A percentile compares a stretch with the other conserved stretches of the same genome.
phyloP scores from a whole-genome alignment of 495 filamentous ascomycete genomes.

The Hypoxylon trugodes region DNA sequence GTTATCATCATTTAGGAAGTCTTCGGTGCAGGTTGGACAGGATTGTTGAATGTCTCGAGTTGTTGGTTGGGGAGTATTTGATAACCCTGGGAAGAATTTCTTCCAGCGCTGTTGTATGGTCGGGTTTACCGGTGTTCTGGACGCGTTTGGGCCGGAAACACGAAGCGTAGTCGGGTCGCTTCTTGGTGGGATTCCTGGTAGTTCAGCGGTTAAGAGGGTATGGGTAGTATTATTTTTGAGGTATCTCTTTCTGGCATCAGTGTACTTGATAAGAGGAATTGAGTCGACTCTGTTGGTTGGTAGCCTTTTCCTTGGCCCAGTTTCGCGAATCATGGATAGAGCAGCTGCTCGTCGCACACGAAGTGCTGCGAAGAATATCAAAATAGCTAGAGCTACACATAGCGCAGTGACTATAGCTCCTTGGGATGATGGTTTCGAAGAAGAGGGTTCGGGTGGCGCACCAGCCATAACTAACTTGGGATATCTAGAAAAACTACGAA shows the following conservation, averaged over 20 bases:
- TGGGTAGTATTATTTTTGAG: not conserved
- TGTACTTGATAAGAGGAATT: not conserved
- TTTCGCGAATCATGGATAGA: not conserved
- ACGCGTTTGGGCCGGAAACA: not conserved
- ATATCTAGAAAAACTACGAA: not conserved
- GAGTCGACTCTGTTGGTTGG: not conserved
- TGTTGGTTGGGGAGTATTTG: not conserved
- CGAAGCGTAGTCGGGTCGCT: not conserved
- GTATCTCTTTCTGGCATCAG: not conserved
- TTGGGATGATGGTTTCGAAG: not conserved
- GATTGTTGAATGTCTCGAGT: not conserved
- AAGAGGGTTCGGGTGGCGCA: not conserved
- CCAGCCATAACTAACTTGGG: not conserved
- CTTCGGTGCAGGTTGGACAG: constrained; percentile 3
- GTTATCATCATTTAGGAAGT: not conserved
- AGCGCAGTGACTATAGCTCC: not conserved
- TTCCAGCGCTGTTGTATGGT: not conserved
- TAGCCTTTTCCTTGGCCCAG: not conserved
- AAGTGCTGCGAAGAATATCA: not conserved
- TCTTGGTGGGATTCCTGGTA: no score
- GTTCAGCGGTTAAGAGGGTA: no score
- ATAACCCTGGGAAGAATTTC: not conserved
- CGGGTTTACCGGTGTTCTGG: not conserved
- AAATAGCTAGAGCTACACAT: not conserved
- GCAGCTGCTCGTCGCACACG: not conserved